Evolutionary conservation across 106 monocot species (phyloP), one percentile per base, ranked within the genome.

Genomic region (Acorus gramineus): DNA sequence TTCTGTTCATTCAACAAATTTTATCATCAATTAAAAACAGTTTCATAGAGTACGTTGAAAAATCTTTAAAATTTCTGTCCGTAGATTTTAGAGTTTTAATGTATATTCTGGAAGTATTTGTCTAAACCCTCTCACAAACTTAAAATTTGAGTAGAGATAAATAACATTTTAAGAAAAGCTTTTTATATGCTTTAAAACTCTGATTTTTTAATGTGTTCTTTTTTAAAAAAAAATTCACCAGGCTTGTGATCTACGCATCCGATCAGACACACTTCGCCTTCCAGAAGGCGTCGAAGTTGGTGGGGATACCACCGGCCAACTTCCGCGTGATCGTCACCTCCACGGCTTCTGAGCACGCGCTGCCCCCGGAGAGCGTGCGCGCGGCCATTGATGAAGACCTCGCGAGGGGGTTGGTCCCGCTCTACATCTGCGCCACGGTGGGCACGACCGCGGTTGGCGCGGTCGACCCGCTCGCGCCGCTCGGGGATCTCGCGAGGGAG

Each of bases 381-480:
- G 47, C 14, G 9, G 52, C 61, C 42, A 52, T 71, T 42, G 53
- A 62, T 13, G 44, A 9, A 1, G 71, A 71, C 71, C 52, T 63
- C 43, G 71, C 50, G 4, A 8, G 5, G 7, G 71, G 71, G 7
- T 53, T 71, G 3, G 45, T 54, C 8, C 71, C 71, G 9, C 10
- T 63, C 44, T 71, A 63, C 71, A 8, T 71, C 12, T 63, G 71
- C 61, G 71, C 71, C 51, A 71, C 71, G 14, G 54, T 71, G 5
- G 71, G 71, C 5, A 63, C 63, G 6, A 71, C 71, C 44, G 52
- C 62, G 3, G 54, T 55, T 10, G 55, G 54, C n/a, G 71, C 63
- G 8, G 71, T 71, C 8, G 71, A 71, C 54, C 71, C 71, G 6
- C 10, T 71, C 7, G 54, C 45, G 4, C 52, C n/a, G 3, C 62